These are phyloP conservation scores for Daedalea quercina DNA, from an alignment of 768 basidiomycete genomes.

Conservation along the genomic window DNA sequence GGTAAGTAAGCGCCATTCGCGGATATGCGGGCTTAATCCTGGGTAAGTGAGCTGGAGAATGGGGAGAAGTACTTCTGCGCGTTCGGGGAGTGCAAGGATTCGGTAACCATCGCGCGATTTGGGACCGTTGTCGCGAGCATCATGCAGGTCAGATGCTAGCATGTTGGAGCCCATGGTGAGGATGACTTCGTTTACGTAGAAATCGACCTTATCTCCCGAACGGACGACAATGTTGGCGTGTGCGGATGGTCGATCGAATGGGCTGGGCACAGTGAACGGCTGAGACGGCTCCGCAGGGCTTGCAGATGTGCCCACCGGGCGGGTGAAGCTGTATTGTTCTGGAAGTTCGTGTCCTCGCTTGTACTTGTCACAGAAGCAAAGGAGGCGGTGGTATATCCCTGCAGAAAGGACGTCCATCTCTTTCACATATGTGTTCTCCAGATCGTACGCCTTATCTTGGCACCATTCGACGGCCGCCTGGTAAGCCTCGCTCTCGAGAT, in stretches of 20 bases:
- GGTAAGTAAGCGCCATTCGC: slow-evolving; percentile 6
- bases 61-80: slow-evolving; percentile 8
- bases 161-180: slow-evolving; percentile 51
- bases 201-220: slow-evolving; percentile 35
- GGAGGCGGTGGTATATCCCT: slow-evolving; percentile 2
- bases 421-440: neutral
- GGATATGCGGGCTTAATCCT: slow-evolving; percentile 2
- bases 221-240: slow-evolving; percentile 1
- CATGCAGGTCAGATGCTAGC: slow-evolving; percentile 43
- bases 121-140: neutral
- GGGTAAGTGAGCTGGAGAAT: slow-evolving; percentile 18
- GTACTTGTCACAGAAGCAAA: slow-evolving; percentile 2
- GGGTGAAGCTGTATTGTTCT: neutral
- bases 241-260: neutral
- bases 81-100: slow-evolving; percentile 6
- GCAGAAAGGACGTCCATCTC: slow-evolving; percentile 1
- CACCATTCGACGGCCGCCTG: slow-evolving; percentile 2
- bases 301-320: neutral
- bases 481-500: neutral
- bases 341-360: neutral
- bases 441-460: neutral
- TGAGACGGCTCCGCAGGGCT: slow-evolving; percentile 11
- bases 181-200: slow-evolving; percentile 48
- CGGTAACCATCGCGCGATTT: neutral
- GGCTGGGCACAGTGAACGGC: slow-evolving; percentile 12